These are phyloP conservation scores for Besnoitia besnoiti DNA, from an alignment of 169 alveolate genomes.

Conservation along the genomic window DNA sequence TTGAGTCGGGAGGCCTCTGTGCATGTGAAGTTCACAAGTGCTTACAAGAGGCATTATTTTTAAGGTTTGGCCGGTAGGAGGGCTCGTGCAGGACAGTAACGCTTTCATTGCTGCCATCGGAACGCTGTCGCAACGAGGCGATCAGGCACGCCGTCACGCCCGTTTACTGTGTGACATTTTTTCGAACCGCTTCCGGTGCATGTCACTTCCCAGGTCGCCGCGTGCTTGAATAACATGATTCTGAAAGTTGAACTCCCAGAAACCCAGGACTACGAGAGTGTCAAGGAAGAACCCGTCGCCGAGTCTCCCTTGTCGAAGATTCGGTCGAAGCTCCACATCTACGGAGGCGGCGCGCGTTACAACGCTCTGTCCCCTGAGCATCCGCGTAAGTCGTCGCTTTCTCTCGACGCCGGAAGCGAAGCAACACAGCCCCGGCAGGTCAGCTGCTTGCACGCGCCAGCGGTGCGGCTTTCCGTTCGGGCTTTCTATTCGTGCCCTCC, in stretches of 20 bases:
- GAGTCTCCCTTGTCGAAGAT: not conserved
- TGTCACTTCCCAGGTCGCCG: not conserved
- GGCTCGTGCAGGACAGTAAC: too few relatives aligned
- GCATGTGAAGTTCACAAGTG: too few relatives aligned
- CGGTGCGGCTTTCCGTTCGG: too few relatives aligned
- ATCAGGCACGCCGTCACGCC: not conserved
- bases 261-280: not conserved
- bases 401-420: too few relatives aligned
- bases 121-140: not conserved
- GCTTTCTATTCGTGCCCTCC: too few relatives aligned
- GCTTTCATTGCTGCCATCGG: not conserved
- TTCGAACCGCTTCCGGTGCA: not conserved
- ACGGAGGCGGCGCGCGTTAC: not conserved
- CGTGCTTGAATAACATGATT: slow-evolving; percentile 30
- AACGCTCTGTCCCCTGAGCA: not conserved
- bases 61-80: too few relatives aligned
- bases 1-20: too few relatives aligned
- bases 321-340: not conserved
- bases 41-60: too few relatives aligned
- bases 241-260: not conserved
- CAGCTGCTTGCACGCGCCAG: too few relatives aligned
- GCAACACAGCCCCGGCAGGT: too few relatives aligned
- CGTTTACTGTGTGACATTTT: not conserved
- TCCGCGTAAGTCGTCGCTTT: too few relatives aligned
- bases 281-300: not conserved